Conservation (phyloP, 352 stramenopile species). For the Labyrinthula sp. region DNA sequence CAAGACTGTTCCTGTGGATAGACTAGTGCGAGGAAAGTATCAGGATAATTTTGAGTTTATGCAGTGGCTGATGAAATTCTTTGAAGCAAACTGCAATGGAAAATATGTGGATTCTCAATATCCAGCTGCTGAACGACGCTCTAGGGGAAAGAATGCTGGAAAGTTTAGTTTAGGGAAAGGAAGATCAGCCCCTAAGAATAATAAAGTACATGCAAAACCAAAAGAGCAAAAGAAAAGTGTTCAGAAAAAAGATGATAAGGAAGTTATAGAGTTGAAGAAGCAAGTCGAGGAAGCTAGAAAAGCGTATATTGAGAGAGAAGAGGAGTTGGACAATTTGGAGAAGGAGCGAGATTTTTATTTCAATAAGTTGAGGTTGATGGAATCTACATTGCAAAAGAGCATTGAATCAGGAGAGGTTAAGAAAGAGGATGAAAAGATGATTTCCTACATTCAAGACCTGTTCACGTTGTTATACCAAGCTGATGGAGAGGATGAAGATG, state of each 20-base stretch:
- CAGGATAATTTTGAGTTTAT: conserved; percentile 99
- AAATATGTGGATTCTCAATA: conserved; percentile 62
- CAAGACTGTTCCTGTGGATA: conserved; percentile 74
- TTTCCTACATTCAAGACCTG: no score
- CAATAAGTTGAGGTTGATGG: conserved; percentile 87
- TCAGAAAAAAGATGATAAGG: conserved; percentile 33
- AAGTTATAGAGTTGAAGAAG: conserved; percentile 39
- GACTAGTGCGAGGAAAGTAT: conserved; percentile 92
- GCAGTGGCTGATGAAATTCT: conserved; percentile 87
- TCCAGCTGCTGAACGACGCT: conserved; percentile 64
- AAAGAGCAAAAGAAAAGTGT: conserved; percentile 26
- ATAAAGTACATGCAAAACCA: background rate
- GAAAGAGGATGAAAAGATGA: no score
- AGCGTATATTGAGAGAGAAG: conserved; percentile 36
- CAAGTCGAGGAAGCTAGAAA: conserved; percentile 49
- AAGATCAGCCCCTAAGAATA: conserved; percentile 1
- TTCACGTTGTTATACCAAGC: no score
- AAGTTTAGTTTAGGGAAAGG: no score
- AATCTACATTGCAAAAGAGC: conserved; percentile 39
- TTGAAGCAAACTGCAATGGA: conserved; percentile 53
- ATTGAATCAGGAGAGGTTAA: no score
- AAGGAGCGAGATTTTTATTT: conserved; percentile 97
- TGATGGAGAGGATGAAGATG: no score
- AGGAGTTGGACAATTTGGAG: conserved; percentile 59
- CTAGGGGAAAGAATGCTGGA: conserved; percentile 82